These are phyloP conservation scores for Tuber indicum DNA, from an alignment of 495 filamentous ascomycete species.

Conservation along the genomic window DNA sequence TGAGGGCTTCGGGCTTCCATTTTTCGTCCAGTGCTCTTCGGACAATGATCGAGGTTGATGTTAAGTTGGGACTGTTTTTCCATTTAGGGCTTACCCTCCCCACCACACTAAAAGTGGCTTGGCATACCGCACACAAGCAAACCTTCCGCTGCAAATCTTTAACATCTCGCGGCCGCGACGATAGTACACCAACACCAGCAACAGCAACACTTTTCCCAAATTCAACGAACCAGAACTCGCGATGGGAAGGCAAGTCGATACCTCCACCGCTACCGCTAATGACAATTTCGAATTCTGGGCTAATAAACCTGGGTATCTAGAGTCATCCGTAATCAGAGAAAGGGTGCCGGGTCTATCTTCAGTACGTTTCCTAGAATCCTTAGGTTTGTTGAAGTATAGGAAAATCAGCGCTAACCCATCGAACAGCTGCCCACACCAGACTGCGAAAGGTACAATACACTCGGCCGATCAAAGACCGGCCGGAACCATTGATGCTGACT, in stretches of 20 bases:
- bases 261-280: constrained; percentile 3
- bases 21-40: not conserved
- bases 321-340: constrained; percentile 95
- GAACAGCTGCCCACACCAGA: constrained; percentile 71
- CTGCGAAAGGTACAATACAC: constrained; percentile 63
- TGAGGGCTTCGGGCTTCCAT: not conserved
- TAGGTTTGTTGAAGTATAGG: constrained; percentile 12
- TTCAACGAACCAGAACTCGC: constrained; percentile 22
- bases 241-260: constrained; percentile 40
- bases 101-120: constrained; percentile 5
- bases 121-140: constrained; percentile 20
- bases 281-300: constrained; percentile 6
- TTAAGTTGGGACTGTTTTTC: constrained; percentile 21
- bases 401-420: constrained; percentile 46
- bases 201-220: constrained; percentile 27
- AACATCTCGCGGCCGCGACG: constrained; percentile 15
- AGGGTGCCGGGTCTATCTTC: constrained; percentile 98
- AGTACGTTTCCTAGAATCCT: constrained; percentile 54
- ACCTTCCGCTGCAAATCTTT: constrained; percentile 13
- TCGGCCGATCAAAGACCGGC: not conserved
- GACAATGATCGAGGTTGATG: constrained; percentile 7
- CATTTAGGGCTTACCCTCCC: constrained; percentile 22
- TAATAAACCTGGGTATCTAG: constrained; percentile 41
- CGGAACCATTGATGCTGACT: constrained; percentile 40
- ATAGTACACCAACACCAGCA: constrained; percentile 24